Evolutionary conservation across 805 yeast species (phyloP), one percentile per base, ranked within the genome.

Genomic region (Schwanniomyces pseudopolymorphus): DNA sequence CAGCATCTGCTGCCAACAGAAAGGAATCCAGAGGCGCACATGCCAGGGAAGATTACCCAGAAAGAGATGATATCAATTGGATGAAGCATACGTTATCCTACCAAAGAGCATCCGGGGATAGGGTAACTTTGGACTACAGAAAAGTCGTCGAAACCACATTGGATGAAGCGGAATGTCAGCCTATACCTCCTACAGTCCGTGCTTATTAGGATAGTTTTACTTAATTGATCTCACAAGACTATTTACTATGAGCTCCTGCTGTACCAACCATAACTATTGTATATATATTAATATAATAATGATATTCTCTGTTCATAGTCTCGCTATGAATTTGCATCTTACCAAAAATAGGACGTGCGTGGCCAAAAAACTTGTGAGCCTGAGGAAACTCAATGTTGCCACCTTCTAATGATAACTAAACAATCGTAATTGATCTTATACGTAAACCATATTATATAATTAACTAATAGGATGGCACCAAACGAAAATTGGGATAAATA

Each of bases 401-500:
- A 31, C 35, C 35, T 31, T 31, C 35, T 31, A 14, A 6, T 14
- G 35, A 31, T 31, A 31, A 31, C 35, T 31, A 31, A 19, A 36
- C 39, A 36, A 10, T 4, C 5, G 25, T 36, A 20, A n/a, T 36
- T 36, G 39, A 36, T 36, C 35, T 31, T 31, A 31, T 14, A 31
- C 35, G 9, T 5, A 31, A 14, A 31, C 20, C 11, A 31, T 14
- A 14, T 16, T 20, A 36, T 36, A 20, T 11, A n/a, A 20, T 5
- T 36, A 38, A 36, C 25, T 24, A 33, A 13, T 22, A 33, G 50
- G 38, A 91, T 91, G 97, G 91, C 97, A 51, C 96, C 97, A 57
- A 94, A 90, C 76, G 94, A 90, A 47, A 96, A 94, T 68, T 94
- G 99, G 99, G 99, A 95, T 64, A 94, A 94, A 67, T 89, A 89